These are phyloP conservation scores for Jatropha multifida DNA, from an alignment of 441 rosid species.

Conservation along the genomic window DNA sequence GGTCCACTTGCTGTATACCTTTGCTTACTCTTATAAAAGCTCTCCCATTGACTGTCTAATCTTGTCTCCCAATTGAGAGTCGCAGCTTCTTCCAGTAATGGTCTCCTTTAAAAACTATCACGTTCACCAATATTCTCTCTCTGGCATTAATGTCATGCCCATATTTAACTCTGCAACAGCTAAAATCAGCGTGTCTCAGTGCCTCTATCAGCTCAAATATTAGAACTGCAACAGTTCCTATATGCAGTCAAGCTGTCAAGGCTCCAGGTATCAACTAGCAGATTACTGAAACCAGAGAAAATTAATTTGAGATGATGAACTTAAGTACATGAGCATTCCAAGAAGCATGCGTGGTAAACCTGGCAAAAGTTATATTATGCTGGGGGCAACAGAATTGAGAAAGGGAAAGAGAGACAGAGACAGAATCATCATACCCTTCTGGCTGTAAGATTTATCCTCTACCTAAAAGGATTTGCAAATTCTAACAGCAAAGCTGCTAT, in stretches of 20 bases:
- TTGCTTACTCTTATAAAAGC: too few relatives aligned
- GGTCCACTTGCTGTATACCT: too few relatives aligned
- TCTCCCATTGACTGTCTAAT: too few relatives aligned
- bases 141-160: too few relatives aligned
- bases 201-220: not conserved
- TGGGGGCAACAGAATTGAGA: not conserved
- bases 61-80: too few relatives aligned
- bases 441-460: conserved; percentile 9
- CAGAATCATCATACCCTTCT: conserved; percentile 7
- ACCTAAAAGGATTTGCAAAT: conserved; percentile 3
- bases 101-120: too few relatives aligned
- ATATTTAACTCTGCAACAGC: not conserved
- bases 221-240: not conserved
- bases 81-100: too few relatives aligned
- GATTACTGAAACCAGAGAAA: not conserved
- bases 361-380: not conserved
- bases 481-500: conserved; percentile 7
- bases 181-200: not conserved
- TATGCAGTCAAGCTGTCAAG: conserved; percentile 3
- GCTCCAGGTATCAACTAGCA: not conserved
- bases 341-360: not conserved
- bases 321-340: conserved; percentile 3
- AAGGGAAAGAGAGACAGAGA: not conserved
- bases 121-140: too few relatives aligned
- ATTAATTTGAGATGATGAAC: not conserved